These are phyloP conservation scores for Solanum chilense DNA, from an alignment of 257 asterid genomes.

Conservation along the genomic window DNA sequence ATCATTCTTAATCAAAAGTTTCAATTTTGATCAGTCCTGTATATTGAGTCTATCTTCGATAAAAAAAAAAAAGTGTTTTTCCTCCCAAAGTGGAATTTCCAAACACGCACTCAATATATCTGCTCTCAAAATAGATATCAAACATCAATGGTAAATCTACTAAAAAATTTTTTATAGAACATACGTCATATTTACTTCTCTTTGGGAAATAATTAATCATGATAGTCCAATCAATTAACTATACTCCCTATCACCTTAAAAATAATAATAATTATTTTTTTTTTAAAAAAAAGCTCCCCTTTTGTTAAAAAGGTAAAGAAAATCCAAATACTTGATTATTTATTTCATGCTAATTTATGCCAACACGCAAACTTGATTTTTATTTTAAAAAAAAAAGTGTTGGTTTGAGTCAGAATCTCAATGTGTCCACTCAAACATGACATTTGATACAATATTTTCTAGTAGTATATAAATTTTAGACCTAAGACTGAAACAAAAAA, in stretches of 20 bases:
- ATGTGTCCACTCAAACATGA: slow-evolving; percentile 39
- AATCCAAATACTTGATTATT: not conserved
- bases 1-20: not conserved
- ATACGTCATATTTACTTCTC: not conserved
- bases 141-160: not conserved
- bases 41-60: not conserved
- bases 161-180: not conserved
- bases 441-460: slow-evolving; percentile 22
- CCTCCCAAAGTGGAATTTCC: not conserved
- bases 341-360: slow-evolving; percentile 1
- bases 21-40: not conserved
- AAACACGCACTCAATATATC: not conserved
- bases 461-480: slow-evolving; percentile 5
- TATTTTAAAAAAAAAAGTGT: not conserved
- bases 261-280: too few relatives aligned
- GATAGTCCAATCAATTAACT: not conserved
- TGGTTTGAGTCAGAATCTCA: slow-evolving; percentile 15
- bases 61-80: not conserved
- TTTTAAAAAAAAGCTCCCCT: not conserved
- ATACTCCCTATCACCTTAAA: not conserved
- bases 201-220: not conserved
- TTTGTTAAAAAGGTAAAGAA: not conserved
- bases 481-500: not conserved
- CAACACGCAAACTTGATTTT: slow-evolving; percentile 18
- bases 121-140: not conserved